phyloP scores from a whole-genome alignment of 1,284 basidiomycete genomes.

The Earliella scabrosa region DNA sequence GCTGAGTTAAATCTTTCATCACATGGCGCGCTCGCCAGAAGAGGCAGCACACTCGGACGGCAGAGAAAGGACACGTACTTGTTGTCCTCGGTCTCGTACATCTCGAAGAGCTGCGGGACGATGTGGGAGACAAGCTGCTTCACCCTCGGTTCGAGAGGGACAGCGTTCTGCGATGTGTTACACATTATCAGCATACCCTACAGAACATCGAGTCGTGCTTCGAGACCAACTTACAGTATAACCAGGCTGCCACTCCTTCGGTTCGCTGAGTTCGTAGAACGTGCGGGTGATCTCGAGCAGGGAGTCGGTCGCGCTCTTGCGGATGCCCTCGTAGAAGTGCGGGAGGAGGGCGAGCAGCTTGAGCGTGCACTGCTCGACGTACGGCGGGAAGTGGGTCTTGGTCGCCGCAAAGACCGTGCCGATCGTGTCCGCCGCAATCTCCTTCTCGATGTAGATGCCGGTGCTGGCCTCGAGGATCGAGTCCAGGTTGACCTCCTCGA shows the following conservation, averaged over 20 bases:
- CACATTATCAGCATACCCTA: neutral
- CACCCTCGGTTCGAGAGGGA: constrained; percentile 76
- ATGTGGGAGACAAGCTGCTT: constrained; percentile 83
- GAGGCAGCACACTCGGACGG: neutral
- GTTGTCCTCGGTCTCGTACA: constrained; percentile 96
- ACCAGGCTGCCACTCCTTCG: constrained; percentile 85
- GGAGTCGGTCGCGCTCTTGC: constrained; percentile 92
- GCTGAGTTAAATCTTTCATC: constrained; percentile 82
- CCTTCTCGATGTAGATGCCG: constrained; percentile 98
- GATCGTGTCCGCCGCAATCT: constrained; percentile 97
- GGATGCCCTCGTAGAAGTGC: constrained; percentile 98
- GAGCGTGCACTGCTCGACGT: constrained; percentile 78
- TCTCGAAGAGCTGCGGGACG: constrained; percentile 80
- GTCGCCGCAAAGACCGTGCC: constrained; percentile 91
- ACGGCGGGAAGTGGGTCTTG: constrained; percentile 88
- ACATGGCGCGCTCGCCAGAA: constrained; percentile 21
- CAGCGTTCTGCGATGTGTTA: constrained; percentile 21
- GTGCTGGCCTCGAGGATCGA: constrained; percentile 92
- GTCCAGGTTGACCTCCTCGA: constrained; percentile 79
- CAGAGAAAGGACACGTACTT: constrained; percentile 72
- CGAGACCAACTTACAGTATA: constrained; percentile 47
- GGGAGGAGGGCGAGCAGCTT: constrained; percentile 85
- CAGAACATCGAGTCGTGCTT: too few species aligned
- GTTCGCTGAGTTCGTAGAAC: constrained; percentile 89
- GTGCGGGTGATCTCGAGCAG: constrained; percentile 91